Base-by-base conservation (phyloP, 1,284 basidiomycete species). In the Boletus mariae region DNA sequence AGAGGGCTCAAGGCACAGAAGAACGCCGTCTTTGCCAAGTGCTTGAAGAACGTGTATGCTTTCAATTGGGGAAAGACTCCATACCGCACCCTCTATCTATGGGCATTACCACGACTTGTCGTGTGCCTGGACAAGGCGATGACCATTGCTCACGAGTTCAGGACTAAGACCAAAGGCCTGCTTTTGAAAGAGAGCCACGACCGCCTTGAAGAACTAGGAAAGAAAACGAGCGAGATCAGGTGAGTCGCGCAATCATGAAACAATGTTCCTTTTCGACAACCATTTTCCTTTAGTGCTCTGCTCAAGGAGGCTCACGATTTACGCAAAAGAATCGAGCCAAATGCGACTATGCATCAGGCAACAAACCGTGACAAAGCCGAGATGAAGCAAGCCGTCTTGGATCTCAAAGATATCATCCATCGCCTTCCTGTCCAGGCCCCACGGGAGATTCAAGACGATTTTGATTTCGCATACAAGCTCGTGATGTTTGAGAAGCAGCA, bases 21-120 rank as follows among this genome's bases (percentile, higher is more conserved):
- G 12, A 56, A 63, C n/a, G 54, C 57, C 1, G 59, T 68, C 43
- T 79, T 74, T 56, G 23, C 56, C 5, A 53, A 56, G 3, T 82
- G 71, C 55, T 49, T 72, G 25, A 55, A 64, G 32, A 62, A 70
- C 29, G 66, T 71, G 4, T 55, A 54, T 12, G 59, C 57, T 10
- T 68, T 72, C n/a, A 57, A 62, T 5, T 76, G 76, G 74, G 55
- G 66, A 7, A 47, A 53, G 25, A 59, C 56, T 9, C 59, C 54
- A 20, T 82, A 83, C 57, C 73, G 73, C 17, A 53, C 68, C 2
- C 63, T 79, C 12, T 80, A 76, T 61, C 68, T 80, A 3, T 79
- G 80, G 1, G 75, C 78, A 6, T 64, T 84, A 5, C 79, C 81
- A 1, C 76, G 75, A 56, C 61, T 80, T 4, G 67, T 80, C 23